Evolutionary conservation across 2,329 filamentous ascomycete genomes (phyloP).

Genomic region (Paramyrothecium roridum): DNA sequence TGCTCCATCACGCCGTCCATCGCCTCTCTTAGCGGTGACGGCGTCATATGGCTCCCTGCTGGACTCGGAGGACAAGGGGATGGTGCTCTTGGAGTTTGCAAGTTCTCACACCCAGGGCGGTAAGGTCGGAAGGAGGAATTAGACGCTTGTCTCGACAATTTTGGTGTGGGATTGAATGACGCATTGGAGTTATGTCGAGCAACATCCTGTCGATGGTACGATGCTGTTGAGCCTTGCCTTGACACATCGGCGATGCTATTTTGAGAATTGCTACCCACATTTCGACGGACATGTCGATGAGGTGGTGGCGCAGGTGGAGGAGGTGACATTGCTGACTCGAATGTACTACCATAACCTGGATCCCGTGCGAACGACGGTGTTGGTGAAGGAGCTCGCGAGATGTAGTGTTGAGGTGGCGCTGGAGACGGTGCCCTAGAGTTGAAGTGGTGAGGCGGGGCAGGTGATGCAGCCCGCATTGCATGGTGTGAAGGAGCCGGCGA

Average conservation of each 20-base stretch:
- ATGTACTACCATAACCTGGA: constrained; percentile 16
- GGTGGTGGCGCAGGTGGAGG: constrained; percentile 82
- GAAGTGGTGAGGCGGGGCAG: constrained; percentile 19
- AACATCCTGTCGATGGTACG: constrained; percentile 28
- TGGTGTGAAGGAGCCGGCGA: constrained; percentile 19
- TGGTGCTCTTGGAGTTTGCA: constrained; percentile 49
- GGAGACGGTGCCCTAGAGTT: constrained; percentile 27
- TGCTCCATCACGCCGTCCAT: constrained; percentile 99
- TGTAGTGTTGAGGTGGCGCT: constrained; percentile 20
- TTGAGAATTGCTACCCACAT: constrained; percentile 7
- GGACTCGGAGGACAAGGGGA: constrained; percentile 70
- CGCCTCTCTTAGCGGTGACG: constrained; percentile 86
- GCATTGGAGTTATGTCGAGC: constrained; percentile 30
- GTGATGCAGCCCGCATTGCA: constrained; percentile 26
- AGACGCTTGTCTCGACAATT: constrained; percentile 34
- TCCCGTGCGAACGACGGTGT: constrained; percentile 24
- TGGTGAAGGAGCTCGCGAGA: constrained; percentile 33
- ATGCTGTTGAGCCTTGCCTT: constrained; percentile 33
- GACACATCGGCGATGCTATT: constrained; percentile 10
- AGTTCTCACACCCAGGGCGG: constrained; percentile 5
- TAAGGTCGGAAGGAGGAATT: constrained; percentile 30
- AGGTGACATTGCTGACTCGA: constrained; percentile 51
- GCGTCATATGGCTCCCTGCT: constrained; percentile 67
- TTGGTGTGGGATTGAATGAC: constrained; percentile 24
- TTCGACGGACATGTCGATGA: constrained; percentile 62